A percentile compares a stretch with the other conserved stretches of the same genome.
Conservation (phyloP, 768 basidiomycete species). For the Hemileccinum rubropunctum region DNA sequence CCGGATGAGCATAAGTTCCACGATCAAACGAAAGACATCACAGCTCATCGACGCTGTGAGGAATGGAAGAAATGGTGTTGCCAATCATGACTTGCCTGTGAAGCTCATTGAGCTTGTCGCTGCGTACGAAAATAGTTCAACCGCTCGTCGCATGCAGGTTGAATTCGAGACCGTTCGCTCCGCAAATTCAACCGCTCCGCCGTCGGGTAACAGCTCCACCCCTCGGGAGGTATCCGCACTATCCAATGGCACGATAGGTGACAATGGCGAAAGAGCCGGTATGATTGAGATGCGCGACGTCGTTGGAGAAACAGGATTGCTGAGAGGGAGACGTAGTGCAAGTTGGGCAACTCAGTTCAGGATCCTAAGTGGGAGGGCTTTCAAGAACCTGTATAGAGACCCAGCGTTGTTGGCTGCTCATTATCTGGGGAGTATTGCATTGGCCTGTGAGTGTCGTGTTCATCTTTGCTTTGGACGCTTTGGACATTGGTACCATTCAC, state of each 20-base stretch:
- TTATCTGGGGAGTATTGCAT: slow-evolving; percentile 77
- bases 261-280: slow-evolving; percentile 27
- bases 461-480: neutral
- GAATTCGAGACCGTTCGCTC: slow-evolving; percentile 53
- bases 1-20: slow-evolving; percentile 45
- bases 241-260: slow-evolving; percentile 27
- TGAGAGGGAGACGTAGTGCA: slow-evolving; percentile 77
- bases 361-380: slow-evolving; percentile 92
- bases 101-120: slow-evolving; percentile 71
- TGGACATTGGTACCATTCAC: neutral
- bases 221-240: slow-evolving; percentile 5
- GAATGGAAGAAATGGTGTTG: slow-evolving; percentile 29
- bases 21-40: slow-evolving; percentile 70
- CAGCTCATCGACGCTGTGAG: slow-evolving; percentile 62
- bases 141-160: slow-evolving; percentile 56
- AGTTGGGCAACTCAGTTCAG: slow-evolving; percentile 88
- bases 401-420: slow-evolving; percentile 90
- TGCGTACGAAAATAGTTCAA: slow-evolving; percentile 63
- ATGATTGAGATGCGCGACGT: slow-evolving; percentile 61
- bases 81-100: slow-evolving; percentile 43
- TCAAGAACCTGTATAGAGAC: slow-evolving; percentile 97
- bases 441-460: slow-evolving; percentile 64
- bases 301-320: slow-evolving; percentile 59
- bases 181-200: slow-evolving; percentile 2
- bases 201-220: neutral